A percentile compares a stretch with the other conserved stretches of the same genome.
These are phyloP conservation scores for Phoma sp. DNA, from an alignment of 2,329 filamentous ascomycete species.

Conservation along the genomic window DNA sequence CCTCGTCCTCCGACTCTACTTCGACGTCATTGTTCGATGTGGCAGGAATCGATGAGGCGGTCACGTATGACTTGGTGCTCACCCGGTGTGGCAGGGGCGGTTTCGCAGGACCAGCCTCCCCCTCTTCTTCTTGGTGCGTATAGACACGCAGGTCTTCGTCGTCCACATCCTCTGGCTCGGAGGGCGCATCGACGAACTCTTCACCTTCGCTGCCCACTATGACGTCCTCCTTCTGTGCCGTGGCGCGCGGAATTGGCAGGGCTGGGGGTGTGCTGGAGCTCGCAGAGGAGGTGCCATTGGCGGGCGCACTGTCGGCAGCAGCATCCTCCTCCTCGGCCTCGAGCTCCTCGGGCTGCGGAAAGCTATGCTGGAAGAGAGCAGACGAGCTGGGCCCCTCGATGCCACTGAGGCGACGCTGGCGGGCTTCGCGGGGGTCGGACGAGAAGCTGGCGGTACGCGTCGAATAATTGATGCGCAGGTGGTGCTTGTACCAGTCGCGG, in stretches of 20 bases:
- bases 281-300: conserved; percentile 24
- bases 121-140: conserved; percentile 24
- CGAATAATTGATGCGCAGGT: conserved; percentile 53
- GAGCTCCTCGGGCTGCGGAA: conserved; percentile 50
- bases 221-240: conserved; percentile 31
- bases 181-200: conserved; percentile 38
- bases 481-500: conserved; percentile 66
- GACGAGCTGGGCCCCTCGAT: conserved; percentile 49
- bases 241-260: conserved; percentile 38
- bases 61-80: conserved; percentile 43
- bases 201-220: conserved; percentile 25
- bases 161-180: conserved; percentile 39
- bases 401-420: conserved; percentile 51
- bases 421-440: conserved; percentile 52
- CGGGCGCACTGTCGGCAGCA: conserved; percentile 10
- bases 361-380: conserved; percentile 49
- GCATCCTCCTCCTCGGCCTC: conserved; percentile 34
- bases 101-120: conserved; percentile 17
- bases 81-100: conserved; percentile 25
- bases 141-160: conserved; percentile 27
- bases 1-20: conserved; percentile 4
- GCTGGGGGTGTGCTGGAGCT: conserved; percentile 35
- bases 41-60: conserved; percentile 33
- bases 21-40: conserved; percentile 15
- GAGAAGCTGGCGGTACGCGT: conserved; percentile 58